phyloP scores from a whole-genome alignment of 345 rosid species.

The Ceriops tagal region DNA sequence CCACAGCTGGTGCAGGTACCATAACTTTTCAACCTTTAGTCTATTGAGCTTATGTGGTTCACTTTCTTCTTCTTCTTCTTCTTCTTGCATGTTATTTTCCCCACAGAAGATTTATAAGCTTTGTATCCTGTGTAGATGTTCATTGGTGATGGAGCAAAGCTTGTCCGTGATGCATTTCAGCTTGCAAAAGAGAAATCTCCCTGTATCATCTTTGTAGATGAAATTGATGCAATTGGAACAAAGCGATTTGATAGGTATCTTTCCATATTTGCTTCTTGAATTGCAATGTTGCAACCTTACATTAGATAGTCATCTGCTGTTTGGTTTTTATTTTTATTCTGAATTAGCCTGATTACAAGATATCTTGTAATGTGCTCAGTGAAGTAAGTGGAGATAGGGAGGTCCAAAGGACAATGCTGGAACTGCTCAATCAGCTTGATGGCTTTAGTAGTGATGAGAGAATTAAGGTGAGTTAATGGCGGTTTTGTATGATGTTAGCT shows the following conservation, averaged over 20 bases:
- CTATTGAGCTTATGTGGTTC: neutral
- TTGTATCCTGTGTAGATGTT: conserved; percentile 60
- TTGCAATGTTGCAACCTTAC: neutral
- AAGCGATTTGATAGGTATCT: conserved; percentile 94
- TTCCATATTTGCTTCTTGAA: neutral
- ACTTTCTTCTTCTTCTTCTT: neutral
- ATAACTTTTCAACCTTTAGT: neutral
- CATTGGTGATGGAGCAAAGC: conserved; percentile 99
- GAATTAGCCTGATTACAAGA: neutral
- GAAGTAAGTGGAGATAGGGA: conserved; percentile 99
- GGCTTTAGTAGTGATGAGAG: conserved; percentile 99
- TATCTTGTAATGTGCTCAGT: conserved; percentile 42
- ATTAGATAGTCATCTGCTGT: neutral
- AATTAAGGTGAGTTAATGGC: conserved; percentile 62
- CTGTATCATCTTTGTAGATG: conserved; percentile 97
- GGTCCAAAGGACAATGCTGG: conserved; percentile 98
- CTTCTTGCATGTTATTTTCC: neutral
- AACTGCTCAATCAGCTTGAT: conserved; percentile 96
- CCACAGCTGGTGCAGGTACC: conserved; percentile 96
- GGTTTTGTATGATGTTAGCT: neutral
- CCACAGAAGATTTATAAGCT: neutral
- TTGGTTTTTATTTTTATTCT: neutral
- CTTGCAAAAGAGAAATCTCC: conserved; percentile 99
- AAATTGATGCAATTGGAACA: conserved; percentile 97
- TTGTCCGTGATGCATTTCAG: conserved; percentile 98